These are phyloP conservation scores for Penicillium sp. DNA, from an alignment of 2,329 filamentous ascomycete genomes.

Conservation along the genomic window DNA sequence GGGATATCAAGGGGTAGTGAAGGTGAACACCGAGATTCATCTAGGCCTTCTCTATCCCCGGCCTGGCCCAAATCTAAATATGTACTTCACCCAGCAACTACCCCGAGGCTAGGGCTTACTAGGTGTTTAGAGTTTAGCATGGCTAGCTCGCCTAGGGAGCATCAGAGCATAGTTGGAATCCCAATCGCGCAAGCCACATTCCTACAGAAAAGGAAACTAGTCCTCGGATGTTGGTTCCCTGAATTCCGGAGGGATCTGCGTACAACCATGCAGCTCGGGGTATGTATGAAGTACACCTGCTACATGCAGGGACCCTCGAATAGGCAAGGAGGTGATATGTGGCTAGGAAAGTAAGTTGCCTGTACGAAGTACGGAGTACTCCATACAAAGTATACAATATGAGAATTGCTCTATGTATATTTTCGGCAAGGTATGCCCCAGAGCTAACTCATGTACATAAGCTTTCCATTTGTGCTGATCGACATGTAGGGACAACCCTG, in stretches of 20 bases:
- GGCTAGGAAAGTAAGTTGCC: background rate
- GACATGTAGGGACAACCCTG: background rate
- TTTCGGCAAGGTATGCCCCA: conserved; percentile 4
- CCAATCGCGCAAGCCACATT: conserved; percentile 20
- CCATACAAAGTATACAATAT: background rate
- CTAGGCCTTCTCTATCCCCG: conserved; percentile 1
- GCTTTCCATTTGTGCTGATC: conserved; percentile 3
- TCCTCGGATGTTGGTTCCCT: conserved; percentile 7
- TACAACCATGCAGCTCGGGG: conserved; percentile 7
- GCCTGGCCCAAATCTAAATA: background rate
- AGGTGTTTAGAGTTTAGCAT: conserved; percentile 7
- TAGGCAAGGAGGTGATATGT: conserved; percentile 9
- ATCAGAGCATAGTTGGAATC: conserved; percentile 19
- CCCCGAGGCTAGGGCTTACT: background rate
- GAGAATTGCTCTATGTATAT: background rate
- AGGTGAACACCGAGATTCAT: background rate
- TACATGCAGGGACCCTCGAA: conserved; percentile 9
- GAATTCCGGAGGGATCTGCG: conserved; percentile 11
- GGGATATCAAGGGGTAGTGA: background rate
- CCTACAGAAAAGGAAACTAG: conserved; percentile 2
- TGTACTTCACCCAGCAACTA: background rate
- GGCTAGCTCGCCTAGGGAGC: conserved; percentile 3
- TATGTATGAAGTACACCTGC: conserved; percentile 5
- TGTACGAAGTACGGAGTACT: background rate
- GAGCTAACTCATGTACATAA: background rate